Conservation (phyloP, 306 rosid species). For the Erythrophleum fordii region DNA sequence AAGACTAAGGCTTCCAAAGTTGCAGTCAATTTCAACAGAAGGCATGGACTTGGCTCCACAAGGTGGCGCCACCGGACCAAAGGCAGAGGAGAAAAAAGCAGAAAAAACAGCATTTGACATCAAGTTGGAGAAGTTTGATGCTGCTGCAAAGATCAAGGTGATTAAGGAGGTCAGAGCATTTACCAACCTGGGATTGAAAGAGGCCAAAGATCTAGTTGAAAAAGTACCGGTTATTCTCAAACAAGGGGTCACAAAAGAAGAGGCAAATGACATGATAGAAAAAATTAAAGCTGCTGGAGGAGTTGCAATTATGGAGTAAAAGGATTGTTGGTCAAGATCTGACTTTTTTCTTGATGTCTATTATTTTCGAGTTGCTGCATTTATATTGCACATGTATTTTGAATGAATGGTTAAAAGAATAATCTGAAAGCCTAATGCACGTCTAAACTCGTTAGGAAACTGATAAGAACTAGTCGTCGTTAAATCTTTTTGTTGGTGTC, state of each 20-base stretch:
- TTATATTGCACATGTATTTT: not conserved
- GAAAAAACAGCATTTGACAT: slow-evolving; percentile 62
- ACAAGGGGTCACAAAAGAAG: slow-evolving; percentile 61
- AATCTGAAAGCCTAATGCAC: slow-evolving; percentile 16
- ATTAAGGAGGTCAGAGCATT: slow-evolving; percentile 61
- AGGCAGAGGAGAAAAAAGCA: slow-evolving; percentile 55
- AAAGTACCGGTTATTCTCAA: slow-evolving; percentile 53
- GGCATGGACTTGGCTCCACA: slow-evolving; percentile 53
- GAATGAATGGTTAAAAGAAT: slow-evolving; percentile 35
- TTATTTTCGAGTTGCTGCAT: not conserved
- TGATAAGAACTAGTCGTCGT: not conserved
- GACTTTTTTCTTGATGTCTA: slow-evolving; percentile 21
- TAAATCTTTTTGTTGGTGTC: slow-evolving; percentile 37
- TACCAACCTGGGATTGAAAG: slow-evolving; percentile 57
- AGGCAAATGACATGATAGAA: slow-evolving; percentile 53
- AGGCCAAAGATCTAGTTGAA: slow-evolving; percentile 64
- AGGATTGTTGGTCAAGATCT: slow-evolving; percentile 29
- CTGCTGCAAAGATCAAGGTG: slow-evolving; percentile 61
- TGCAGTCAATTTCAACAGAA: slow-evolving; percentile 58
- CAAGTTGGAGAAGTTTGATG: slow-evolving; percentile 56
- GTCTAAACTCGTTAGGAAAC: slow-evolving; percentile 6
- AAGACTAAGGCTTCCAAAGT: slow-evolving; percentile 51
- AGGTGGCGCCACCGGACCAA: slow-evolving; percentile 41
- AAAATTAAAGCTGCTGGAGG: slow-evolving; percentile 62
- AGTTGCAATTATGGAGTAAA: slow-evolving; percentile 57